Evolutionary conservation across 352 stramenopile species (phyloP).

Genomic region (Globisporangium echinulatum): DNA sequence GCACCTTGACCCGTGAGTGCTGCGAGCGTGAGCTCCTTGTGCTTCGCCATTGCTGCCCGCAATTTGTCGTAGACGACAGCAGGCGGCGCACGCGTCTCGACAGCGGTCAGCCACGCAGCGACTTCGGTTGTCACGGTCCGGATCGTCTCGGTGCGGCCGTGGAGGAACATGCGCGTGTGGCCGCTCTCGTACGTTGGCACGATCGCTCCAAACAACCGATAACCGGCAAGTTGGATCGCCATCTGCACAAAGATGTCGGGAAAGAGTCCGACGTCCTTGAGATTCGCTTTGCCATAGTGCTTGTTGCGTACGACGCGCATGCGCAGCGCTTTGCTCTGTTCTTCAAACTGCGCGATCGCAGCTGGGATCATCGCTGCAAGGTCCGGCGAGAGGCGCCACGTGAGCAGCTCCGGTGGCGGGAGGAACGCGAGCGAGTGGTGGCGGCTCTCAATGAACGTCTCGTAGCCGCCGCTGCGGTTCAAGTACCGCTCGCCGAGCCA

Average conservation of each 20-base stretch:
- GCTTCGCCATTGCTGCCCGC: conserved; percentile 63
- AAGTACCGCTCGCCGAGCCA: conserved; percentile 61
- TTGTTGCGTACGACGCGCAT: conserved; percentile 77
- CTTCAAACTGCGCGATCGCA: conserved; percentile 60
- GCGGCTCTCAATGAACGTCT: conserved; percentile 60
- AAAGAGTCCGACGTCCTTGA: conserved; percentile 77
- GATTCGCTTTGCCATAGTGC: conserved; percentile 72
- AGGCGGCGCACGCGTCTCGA: conserved; percentile 36
- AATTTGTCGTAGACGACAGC: conserved; percentile 51
- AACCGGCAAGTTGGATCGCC: conserved; percentile 90
- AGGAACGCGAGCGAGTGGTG: conserved; percentile 48
- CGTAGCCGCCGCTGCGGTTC: conserved; percentile 47
- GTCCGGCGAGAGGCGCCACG: conserved; percentile 37
- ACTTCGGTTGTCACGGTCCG: conserved; percentile 72
- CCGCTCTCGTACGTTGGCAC: conserved; percentile 94
- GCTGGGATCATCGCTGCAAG: conserved; percentile 32
- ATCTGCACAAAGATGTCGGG: conserved; percentile 94
- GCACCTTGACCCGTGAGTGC: conserved; percentile 58
- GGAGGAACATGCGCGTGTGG: conserved; percentile 89
- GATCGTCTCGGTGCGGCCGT: conserved; percentile 90
- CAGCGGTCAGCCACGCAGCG: conserved; percentile 68
- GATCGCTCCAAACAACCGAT: conserved; percentile 80
- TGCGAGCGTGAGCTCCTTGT: conserved; percentile 81
- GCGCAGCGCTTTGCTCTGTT: conserved; percentile 63
- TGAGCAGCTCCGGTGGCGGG: conserved; percentile 45